Evolutionary conservation across 225 moss, liverwort and hornwort species (phyloP), one percentile per base, ranked within the genome.

Genomic region (Asterella californica): DNA sequence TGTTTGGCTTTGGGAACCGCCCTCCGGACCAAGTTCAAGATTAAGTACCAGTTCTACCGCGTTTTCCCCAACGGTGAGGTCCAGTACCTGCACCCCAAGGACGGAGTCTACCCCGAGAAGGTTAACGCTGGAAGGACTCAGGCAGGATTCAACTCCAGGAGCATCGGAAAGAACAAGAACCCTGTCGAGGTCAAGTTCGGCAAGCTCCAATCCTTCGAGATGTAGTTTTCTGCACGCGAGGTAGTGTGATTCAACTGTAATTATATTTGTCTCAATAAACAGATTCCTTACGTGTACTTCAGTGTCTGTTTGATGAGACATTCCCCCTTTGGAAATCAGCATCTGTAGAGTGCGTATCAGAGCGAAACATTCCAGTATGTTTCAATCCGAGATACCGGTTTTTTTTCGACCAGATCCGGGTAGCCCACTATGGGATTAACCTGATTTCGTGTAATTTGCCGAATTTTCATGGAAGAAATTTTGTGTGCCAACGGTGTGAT

Each of bases 51-150:
- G 83, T 92, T 96, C 76, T 96, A 96, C 86, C 92, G 96, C 75
- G 96, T 96, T 36, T 94, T 96, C 85, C 96, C 96, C 68, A 96
- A 96, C 55, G 94, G 96, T 11, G 96, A 96, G 90, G 96, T 96
- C 34, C 96, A 96, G 64, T 96, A 96, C 81, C 84, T 96, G 7
- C 96, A 96, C 81, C 96, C 96, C 37, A 96, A 96, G 91, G 96
- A 96, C 22, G 94, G 94, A n/a, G 94, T 94, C 6, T 96, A 96
- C 81, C 94, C 94, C 0, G 96, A 96, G 92, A 96, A 96, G 90
- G 96, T 96, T 79, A 96, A 96, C 80, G 65, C 89, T 0, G 94
- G 96, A 45, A 86, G 94, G 81, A 82, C 81, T 25, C 85, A 88
- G 19, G 92, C 91, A 5, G 94, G 94, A 71, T 87, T 94, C 79